These are phyloP conservation scores for Fagopyrum tataricum DNA, from an alignment of 148 eudicot species.

Conservation along the genomic window DNA sequence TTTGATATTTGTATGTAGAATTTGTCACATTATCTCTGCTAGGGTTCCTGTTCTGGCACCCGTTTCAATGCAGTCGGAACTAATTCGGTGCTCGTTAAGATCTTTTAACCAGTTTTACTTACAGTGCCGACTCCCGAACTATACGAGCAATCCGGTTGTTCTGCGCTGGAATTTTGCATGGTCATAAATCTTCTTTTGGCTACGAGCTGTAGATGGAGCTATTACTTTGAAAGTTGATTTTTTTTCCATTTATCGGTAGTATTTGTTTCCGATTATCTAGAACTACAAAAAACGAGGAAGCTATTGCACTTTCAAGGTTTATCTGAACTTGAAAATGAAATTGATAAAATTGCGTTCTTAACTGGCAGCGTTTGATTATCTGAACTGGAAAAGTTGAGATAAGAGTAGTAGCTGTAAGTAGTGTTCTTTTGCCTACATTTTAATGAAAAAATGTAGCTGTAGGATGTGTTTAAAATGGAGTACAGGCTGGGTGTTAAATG, in stretches of 20 bases:
- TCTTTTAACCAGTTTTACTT: not conserved
- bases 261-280: not conserved
- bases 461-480: not conserved
- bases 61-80: not conserved
- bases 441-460: not conserved
- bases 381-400: no score
- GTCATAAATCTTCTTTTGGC: not conserved
- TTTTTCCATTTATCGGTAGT: not conserved
- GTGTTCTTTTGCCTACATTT: not conserved
- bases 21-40: not conserved
- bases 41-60: conserved; percentile 3
- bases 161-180: not conserved
- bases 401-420: no score
- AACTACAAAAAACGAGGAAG: no score
- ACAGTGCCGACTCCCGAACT: no score
- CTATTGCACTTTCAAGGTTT: no score
- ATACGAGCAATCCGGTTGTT: not conserved
- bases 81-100: not conserved
- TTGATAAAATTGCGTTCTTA: no score
- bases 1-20: not conserved
- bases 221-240: conserved; percentile 2
- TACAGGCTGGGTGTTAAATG: not conserved
- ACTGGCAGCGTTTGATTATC: no score
- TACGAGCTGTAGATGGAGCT: not conserved
- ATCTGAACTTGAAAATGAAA: no score